These are phyloP conservation scores for Elsinoe fawcettii DNA, from an alignment of 2,329 filamentous ascomycete species.

Conservation along the genomic window DNA sequence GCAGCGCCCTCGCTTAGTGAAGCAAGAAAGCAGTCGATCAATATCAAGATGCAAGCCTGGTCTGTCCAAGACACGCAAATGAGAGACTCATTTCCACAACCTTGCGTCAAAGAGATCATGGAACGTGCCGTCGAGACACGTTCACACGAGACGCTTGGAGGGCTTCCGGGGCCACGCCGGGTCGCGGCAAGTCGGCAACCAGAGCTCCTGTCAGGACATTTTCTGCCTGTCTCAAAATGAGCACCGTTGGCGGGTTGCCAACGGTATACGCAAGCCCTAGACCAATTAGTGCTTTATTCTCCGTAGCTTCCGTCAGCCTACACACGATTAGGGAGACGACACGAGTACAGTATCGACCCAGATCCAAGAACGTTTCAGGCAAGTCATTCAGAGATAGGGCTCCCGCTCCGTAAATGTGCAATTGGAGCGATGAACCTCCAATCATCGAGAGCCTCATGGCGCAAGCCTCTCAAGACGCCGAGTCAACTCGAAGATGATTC, in stretches of 20 bases:
- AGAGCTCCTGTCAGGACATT: neutral
- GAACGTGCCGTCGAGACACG: constrained; percentile 2
- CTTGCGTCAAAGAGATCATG: neutral
- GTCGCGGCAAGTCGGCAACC: constrained; percentile 9
- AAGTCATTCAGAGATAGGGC: neutral
- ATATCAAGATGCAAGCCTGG: constrained; percentile 1
- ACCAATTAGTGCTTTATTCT: neutral
- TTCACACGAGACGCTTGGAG: constrained; percentile 1
- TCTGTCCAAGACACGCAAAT: constrained; percentile 4
- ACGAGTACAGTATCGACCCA: neutral
- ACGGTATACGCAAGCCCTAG: constrained; percentile 7
- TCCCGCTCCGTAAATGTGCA: neutral
- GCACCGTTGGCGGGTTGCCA: neutral
- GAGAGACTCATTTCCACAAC: neutral
- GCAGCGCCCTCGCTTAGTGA: constrained; percentile 7
- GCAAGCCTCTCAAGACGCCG: neutral
- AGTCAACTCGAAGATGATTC: constrained; percentile 3
- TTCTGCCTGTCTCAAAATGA: constrained; percentile 8
- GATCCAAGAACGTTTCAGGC: constrained; percentile 1
- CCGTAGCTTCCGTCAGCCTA: neutral
- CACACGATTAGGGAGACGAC: neutral
- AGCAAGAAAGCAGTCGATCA: constrained; percentile 4
- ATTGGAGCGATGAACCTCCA: neutral
- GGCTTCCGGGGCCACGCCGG: neutral
- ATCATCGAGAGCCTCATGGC: neutral